Base-by-base conservation (phyloP, 2,329 filamentous ascomycete genomes). In the Exutisphaerella laricina region DNA sequence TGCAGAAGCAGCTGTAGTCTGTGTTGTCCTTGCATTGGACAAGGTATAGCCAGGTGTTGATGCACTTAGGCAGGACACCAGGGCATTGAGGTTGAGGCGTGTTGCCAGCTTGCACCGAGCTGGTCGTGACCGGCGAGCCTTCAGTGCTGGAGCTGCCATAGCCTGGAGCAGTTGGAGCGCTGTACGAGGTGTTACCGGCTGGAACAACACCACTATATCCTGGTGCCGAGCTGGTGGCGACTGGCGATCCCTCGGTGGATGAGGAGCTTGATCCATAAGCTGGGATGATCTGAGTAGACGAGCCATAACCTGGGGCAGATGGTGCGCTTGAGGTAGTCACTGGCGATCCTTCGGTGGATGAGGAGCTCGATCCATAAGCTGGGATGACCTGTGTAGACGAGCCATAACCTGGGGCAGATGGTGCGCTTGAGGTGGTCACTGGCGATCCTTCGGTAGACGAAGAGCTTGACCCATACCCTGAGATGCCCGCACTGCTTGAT, bases 1-100 rank as follows among this genome's bases (percentile, higher is more conserved):
- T 84, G 80, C 90, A 97, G 82, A 86, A 95, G 79, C 90, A 97
- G 54, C 70, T 68, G 46, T 75, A 69, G 61, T 95, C 87, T 31
- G 84, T 82, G 80, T 95, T 95, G 70, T 86, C 81, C 58, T 75
- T 75, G 79, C 90, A 97, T 62, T 77, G 71, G 38, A 84, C 77
- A 48, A 74, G 69, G 63, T 79, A 77, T 59, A 94, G 69, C 86
- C 88, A 96, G 59, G 88, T 94, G 78, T 90, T 92, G 69, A 97
- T 72, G 74, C 90, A 97, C 62, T 80, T 80, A 51, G 90, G 89
- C 37, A 96, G 82, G 35, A 89, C 77, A 18, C 73, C 69, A 45
- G 88, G 88, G 69, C 80, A 79, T 45, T 57, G 38, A 28, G 59
- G 59, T 16, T 50, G 45, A 7, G 58, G 56, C 13, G 18, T 28